Evolutionary conservation across 129 eudicot genomes (phyloP), one percentile per base, ranked within the genome.

Genomic region (Escallonia rubra): DNA sequence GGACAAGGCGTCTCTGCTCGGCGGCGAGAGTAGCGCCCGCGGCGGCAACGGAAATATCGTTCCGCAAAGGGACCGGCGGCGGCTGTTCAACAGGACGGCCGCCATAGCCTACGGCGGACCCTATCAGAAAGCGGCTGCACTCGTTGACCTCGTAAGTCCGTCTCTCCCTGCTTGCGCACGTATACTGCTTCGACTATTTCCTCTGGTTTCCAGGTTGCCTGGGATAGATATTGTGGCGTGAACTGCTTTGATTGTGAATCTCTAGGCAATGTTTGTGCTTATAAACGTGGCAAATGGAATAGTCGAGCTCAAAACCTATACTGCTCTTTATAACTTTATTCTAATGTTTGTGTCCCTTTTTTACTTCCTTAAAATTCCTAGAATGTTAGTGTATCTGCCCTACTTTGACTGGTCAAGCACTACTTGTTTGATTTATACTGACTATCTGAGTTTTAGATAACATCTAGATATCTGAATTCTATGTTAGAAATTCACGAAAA

Each of bases 111-210:
- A 65, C 63, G 98, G 98, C 48, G 75, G 90, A 9, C 69, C 86
- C 38, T 92, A 92, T 68, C 79, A 89, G 68, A 89, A 82, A 67
- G 98, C 98, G n/a, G 98, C 96, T 4, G 98, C 96, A 61, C 95
- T 92, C 53, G 90, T 92, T 82, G 98, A 92, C 82, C 96, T 92
- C 41, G 98, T 92, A 74, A 66, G 85, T 50, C 47, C n/a, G 5
- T 16, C 13, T 65, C 61, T 38, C 10, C 47, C 23, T 4, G n/a
- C 46, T 48, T 62, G 8, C 34, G 2, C 11, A 7, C 39, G 13
- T 44, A 72, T 52, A 43, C 15, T 55, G 8, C 6, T 15, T 49
- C 13, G 41, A 7, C 23, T 10, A 53, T 12, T 54, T 4, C 58
- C 11, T n/a, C 6, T 54, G 3, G 57, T 7, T 59, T 5, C 39